Conservation (phyloP, 345 rosid species). For the Sisymbrium altissimum region DNA sequence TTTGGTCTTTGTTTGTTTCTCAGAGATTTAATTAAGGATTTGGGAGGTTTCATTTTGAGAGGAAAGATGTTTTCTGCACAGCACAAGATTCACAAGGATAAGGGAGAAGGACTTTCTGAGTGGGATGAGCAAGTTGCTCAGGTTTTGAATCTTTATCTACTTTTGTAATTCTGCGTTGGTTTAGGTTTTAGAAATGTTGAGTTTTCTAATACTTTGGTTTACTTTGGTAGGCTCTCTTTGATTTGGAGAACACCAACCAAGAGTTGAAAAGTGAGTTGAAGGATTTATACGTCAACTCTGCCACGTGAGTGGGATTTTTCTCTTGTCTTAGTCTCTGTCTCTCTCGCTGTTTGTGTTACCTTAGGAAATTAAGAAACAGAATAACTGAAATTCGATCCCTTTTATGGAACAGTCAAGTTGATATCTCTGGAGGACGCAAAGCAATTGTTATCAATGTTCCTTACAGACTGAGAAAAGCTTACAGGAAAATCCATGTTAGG, state of each 20-base stretch:
- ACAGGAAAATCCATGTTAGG: constrained; percentile 66
- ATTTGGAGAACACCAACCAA: constrained; percentile 72
- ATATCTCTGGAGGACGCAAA: constrained; percentile 72
- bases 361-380: no score
- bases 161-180: neutral
- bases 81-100: constrained; percentile 78
- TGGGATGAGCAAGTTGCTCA: constrained; percentile 87
- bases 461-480: constrained; percentile 77
- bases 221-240: constrained; percentile 61
- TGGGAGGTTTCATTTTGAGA: neutral
- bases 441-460: constrained; percentile 79
- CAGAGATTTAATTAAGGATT: neutral
- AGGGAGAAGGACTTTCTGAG: constrained; percentile 71
- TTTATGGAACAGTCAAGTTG: constrained; percentile 67
- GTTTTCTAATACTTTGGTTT: neutral
- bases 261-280: constrained; percentile 85
- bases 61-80: constrained; percentile 65
- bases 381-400: no score
- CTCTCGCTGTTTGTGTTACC: neutral
- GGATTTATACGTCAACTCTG: constrained; percentile 76
- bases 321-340: no score
- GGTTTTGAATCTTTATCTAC: constrained; percentile 34
- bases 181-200: neutral
- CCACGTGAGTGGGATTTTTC: constrained; percentile 44
- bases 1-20: neutral